These are phyloP conservation scores for Panicum miliaceum DNA, from an alignment of 176 grass and related monocot genomes.

Conservation along the genomic window DNA sequence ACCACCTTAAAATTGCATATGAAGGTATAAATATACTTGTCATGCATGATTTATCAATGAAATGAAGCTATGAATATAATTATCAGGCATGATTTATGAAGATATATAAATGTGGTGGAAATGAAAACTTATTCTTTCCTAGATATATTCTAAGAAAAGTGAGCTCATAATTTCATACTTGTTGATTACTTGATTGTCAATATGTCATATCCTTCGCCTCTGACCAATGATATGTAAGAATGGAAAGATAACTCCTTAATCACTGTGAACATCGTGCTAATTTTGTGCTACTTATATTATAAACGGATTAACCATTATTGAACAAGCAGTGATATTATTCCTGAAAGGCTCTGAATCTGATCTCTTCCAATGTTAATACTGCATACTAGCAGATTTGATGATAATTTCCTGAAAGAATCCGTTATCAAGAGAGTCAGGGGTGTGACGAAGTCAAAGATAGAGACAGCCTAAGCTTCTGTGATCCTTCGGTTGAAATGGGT, in stretches of 20 bases:
- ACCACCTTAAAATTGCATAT: constrained; percentile 18
- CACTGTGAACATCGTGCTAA: too few relatives aligned
- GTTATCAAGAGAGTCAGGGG: constrained; percentile 11
- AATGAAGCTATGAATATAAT: neutral
- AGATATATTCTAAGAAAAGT: too few relatives aligned
- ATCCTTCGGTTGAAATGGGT: constrained; percentile 7
- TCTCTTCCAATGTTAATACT: neutral
- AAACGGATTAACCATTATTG: neutral
- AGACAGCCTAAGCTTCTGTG: neutral
- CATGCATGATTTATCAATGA: neutral
- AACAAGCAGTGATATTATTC: neutral
- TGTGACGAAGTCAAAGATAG: constrained; percentile 1
- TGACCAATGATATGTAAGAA: neutral
- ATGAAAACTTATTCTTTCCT: too few relatives aligned
- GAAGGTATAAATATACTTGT: neutral
- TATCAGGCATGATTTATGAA: neutral
- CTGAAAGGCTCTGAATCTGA: neutral
- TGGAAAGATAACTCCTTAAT: neutral
- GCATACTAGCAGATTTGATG: constrained; percentile 22
- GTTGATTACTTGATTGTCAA: too few relatives aligned
- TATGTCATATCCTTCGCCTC: too few relatives aligned
- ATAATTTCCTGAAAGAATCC: constrained; percentile 24
- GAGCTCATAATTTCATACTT: neutral
- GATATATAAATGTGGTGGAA: too few relatives aligned
- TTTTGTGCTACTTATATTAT: neutral